phyloP scores from a whole-genome alignment of 2,329 filamentous ascomycete genomes.

The Phaeosphaeria sp. region DNA sequence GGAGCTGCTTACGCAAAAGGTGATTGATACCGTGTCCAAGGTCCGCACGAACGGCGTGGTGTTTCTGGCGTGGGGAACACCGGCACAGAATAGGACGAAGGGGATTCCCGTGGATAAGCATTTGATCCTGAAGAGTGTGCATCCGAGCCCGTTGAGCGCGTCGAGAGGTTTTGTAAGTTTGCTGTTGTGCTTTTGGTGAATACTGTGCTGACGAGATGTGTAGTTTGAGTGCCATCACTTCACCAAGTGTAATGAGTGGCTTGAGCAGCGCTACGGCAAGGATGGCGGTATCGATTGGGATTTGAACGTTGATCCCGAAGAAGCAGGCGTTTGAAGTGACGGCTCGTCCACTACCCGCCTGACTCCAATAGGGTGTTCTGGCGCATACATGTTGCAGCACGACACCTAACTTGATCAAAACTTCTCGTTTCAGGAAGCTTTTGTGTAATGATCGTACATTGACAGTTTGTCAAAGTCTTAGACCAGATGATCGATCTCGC shows the following conservation, averaged over 20 bases:
- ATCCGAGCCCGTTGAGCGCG: constrained; percentile 93
- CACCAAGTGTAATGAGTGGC: constrained; percentile 82
- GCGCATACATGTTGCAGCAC: too few species aligned
- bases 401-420: too few species aligned
- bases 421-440: too few species aligned
- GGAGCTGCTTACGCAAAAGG: constrained; percentile 90
- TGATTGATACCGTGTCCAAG: constrained; percentile 85
- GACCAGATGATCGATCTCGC: too few species aligned
- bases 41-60: constrained; percentile 83
- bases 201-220: constrained; percentile 41
- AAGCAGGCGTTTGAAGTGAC: not conserved
- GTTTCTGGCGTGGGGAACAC: constrained; percentile 91
- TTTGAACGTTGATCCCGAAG: constrained; percentile 56
- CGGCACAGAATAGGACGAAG: constrained; percentile 78
- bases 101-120: constrained; percentile 77
- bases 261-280: constrained; percentile 77
- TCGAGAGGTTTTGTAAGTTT: constrained; percentile 73
- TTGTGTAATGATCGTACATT: too few species aligned
- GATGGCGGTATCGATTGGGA: constrained; percentile 87
- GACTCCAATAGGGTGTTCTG: too few species aligned
- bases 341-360: too few species aligned
- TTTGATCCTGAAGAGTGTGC: constrained; percentile 82
- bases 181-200: not conserved
- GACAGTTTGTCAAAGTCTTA: too few species aligned
- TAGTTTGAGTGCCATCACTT: constrained; percentile 82